These are phyloP conservation scores for Alternaria rosae DNA, from an alignment of 2,329 filamentous ascomycete species.

Conservation along the genomic window DNA sequence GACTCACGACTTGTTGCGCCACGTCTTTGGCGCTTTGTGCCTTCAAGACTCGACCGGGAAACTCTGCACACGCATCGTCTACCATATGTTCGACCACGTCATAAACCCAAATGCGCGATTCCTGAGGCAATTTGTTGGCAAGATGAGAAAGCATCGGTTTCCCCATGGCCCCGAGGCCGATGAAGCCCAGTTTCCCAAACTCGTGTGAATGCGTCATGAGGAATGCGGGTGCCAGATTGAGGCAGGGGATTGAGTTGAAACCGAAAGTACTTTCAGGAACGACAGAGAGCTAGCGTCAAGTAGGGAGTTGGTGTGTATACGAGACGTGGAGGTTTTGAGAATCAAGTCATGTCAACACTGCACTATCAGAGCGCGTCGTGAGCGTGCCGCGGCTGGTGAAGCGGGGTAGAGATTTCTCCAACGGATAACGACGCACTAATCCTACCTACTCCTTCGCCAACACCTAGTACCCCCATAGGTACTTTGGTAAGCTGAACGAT, in stretches of 20 bases:
- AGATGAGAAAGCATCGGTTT: conserved; percentile 62
- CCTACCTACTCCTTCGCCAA: background rate
- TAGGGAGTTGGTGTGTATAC: background rate
- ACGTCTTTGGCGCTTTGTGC: conserved; percentile 58
- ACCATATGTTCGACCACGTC: conserved; percentile 57
- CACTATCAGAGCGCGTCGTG: background rate
- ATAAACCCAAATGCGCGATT: conserved; percentile 57
- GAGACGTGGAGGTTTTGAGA: background rate
- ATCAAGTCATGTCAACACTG: background rate
- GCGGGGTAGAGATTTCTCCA: conserved; percentile 20
- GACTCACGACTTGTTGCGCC: conserved; percentile 58
- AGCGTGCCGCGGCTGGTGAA: conserved; percentile 4
- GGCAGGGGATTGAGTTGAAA: background rate
- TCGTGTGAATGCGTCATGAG: conserved; percentile 30
- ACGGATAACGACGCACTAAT: background rate
- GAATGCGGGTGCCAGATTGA: background rate
- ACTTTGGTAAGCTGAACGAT: background rate
- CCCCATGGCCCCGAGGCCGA: conserved; percentile 65
- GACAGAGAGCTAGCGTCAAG: background rate
- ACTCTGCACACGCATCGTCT: conserved; percentile 54
- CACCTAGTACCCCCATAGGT: no score
- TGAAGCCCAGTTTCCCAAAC: conserved; percentile 56
- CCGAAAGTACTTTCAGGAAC: background rate
- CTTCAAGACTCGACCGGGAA: conserved; percentile 50
- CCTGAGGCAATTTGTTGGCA: conserved; percentile 54